Evolutionary conservation across 371 early-diverging fungal species (phyloP), one percentile per base, ranked within the genome.

Genomic region (Zopfochytrium polystomum): DNA sequence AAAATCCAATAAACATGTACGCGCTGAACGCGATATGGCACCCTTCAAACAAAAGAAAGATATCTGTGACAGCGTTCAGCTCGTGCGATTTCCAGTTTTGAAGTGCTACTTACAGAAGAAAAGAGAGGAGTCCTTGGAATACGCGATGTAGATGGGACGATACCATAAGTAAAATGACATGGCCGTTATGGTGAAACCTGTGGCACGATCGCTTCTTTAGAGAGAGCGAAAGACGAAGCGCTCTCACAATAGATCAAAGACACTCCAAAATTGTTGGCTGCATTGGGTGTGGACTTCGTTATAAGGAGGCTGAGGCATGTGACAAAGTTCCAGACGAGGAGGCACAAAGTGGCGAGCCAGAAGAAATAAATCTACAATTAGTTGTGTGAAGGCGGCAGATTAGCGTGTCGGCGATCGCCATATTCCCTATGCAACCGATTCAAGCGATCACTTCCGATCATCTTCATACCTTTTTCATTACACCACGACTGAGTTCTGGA

Each of bases 101-200:
- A 2, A 27, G 22, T 33, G 33, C 22, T 43, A 75, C 82, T 72
- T 82, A 84, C 87, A 89, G 72, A 86, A 91, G 77, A 89, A 91
- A 62, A 93, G 76, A 20, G 90, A 87, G 66, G 82, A 84, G 62
- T 91, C 90, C 70, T 89, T 90, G 87, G 87, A 87, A 69, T 86
- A 93, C 42, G 90, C 92, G 65, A 88, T 89, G 75, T 93, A 93
- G 35, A 89, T 80, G 22, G 93, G 93, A 18, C 92, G 80, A 70
- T 93, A 93, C 93, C 93, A 91, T 52, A 89, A 62, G 69, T 88
- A 88, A 74, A 93, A 90, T 48, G 90, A 89, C 2, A 85, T 83
- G 3, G 83, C 72, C 3, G 84, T 81, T 65, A 90, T 88, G 3
- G 88, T 86, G 65, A 90, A 85, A 76, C 88, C 55, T n/a, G n/a